Evolutionary conservation across 352 stramenopile genomes (phyloP).

Genomic region (Pythium angustatum): DNA sequence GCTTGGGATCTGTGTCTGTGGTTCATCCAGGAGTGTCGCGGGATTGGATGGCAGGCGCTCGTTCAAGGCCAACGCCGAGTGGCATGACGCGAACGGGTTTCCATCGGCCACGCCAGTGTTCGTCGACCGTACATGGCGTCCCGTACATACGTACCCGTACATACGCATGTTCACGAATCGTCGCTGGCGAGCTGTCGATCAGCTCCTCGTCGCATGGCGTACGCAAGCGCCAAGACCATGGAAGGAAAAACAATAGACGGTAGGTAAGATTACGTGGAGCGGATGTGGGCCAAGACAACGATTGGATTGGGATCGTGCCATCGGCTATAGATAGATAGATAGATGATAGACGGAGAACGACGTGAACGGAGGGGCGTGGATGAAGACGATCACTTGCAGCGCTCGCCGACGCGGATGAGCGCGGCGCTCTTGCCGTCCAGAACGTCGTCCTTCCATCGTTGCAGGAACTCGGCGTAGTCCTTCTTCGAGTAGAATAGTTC

Average conservation of each 20-base stretch:
- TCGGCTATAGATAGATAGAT: constrained; percentile 24
- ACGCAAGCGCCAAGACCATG: constrained; percentile 2
- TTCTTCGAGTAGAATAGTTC: constrained; percentile 37
- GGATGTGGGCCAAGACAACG: background rate
- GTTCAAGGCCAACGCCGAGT: background rate
- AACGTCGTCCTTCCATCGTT: constrained; percentile 32
- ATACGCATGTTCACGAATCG: background rate
- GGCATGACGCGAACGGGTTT: background rate
- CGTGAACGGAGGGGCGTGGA: background rate
- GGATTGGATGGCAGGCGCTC: background rate
- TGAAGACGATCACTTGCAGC: constrained; percentile 23
- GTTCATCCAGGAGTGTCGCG: background rate
- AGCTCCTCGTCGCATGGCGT: constrained; percentile 1
- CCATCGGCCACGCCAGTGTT: constrained; percentile 2
- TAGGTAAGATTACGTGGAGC: constrained; percentile 1
- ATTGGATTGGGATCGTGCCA: background rate
- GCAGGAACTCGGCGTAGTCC: constrained; percentile 34
- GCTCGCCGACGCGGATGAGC: constrained; percentile 27
- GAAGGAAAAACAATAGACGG: background rate
- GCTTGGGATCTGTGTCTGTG: background rate
- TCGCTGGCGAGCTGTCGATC: background rate
- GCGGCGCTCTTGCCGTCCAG: constrained; percentile 23
- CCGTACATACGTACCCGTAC: background rate
- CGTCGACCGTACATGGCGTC: background rate
- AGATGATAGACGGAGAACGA: constrained; percentile 8